Base-by-base conservation (phyloP, 805 yeast genomes). In the Starmerella ratchasimensis region DNA sequence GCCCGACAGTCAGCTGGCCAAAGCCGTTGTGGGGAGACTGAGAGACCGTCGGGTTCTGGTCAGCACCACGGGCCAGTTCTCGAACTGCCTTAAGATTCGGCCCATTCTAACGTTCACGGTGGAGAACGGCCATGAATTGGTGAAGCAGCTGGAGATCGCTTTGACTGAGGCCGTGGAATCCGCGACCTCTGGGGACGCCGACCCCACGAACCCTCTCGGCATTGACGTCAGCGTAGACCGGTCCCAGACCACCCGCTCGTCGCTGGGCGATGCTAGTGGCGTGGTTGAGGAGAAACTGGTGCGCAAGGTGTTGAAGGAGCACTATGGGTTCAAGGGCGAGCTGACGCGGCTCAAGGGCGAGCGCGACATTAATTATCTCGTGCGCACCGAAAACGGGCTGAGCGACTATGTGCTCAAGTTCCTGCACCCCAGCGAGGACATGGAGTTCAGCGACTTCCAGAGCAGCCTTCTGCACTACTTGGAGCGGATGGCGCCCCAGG, bases 371-470 rank as follows among this genome's bases (percentile, higher is more conserved):
- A 37, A 31, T 14, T 41, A 37, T 29, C 18, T 18, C 2, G 41
- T 32, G 18, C 11, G 33, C 22, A 4, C 17, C 3, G 18, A 10
- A 3, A 16, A 14, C 3, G 11, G 15, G 4, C 11, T 29, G 3
- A 9, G 8, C 16, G 14, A 13, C 9, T 36, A 23, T 21, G 35
- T 37, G 20, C 21, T 41, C 8, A 41, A 41, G 38, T 41, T 41
- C 25, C 16, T 40, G 31, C 44, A 41, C 28, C 44, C 44, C n/a
- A 38, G 35, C 30, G 40, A 36, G 33, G 44, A 41, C 20, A 30
- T 29, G 9, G 37, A 37, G 25, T 29, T 34, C 25, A 36, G 31
- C 31, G 22, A 23, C n/a, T 41, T 37, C 35, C 44, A 41, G 23
- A 31, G 41, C 6, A 20, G 16, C 7, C 15, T 41, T 9, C 21